Base-by-base conservation (phyloP, 2,329 filamentous ascomycete species). In the Neonectria sp. region DNA sequence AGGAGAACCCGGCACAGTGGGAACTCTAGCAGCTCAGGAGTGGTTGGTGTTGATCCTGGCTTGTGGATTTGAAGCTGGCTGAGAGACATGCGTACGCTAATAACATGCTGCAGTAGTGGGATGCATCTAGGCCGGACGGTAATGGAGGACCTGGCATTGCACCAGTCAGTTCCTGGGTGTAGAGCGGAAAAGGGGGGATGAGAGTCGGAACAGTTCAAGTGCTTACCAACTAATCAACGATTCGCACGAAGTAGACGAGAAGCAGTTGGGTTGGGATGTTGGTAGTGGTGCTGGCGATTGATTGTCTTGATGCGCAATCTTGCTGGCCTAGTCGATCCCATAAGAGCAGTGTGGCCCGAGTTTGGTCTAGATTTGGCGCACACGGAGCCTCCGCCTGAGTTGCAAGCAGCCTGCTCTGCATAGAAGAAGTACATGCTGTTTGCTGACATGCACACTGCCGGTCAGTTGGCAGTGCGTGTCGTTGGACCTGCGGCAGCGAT, bases 61-160 rank as follows among this genome's bases (percentile, higher is more conserved):
- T 67, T 69, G 68, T 53, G 45, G 46, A 60, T 70, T 68, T 67
- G 67, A 71, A 63, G 58, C 59, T 53, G 65, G 53, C 49, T 43
- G 58, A 68, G 60, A 68, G 64, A 61, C 57, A 65, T 66, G 65
- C 55, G 65, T 62, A 55, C 69, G 69, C 74, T 76, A 76, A 71
- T 55, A 67, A 59, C 33, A 58, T 56, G 43, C 29, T 73, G 73
- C 73, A 76, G 73, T 76, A 75, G 74, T 65, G 71, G 55, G 63
- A 71, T 76, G 71, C 71, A 73, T 55, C 59, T 65, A 55, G 59
- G 62, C 46, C 64, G 57, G 55, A 60, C 65, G 63, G 65, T 68
- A 67, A 68, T 68, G 57, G 63, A 53, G 53, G 61, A 59, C 68
- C 70, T 68, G 60, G 68, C 62, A 69, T 68, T 65, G 53, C 55